These are phyloP conservation scores for Bidens hawaiensis DNA, from an alignment of 140 eudicot genomes.

Conservation along the genomic window DNA sequence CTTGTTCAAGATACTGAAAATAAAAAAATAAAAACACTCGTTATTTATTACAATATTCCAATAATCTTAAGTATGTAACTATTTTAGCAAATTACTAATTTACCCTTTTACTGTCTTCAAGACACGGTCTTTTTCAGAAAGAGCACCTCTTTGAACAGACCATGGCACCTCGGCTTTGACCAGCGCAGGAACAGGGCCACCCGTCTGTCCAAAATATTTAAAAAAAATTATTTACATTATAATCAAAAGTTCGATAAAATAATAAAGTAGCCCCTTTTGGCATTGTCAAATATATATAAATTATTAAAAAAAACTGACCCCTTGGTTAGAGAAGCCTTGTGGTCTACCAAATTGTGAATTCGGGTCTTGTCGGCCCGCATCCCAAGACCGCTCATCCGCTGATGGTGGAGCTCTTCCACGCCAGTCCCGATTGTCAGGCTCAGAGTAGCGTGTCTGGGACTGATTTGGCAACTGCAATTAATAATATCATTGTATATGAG, in stretches of 20 bases:
- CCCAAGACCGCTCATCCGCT: slow-evolving; percentile 84
- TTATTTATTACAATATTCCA: background rate
- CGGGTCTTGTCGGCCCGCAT: slow-evolving; percentile 54
- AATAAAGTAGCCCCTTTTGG: background rate
- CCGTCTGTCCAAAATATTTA: slow-evolving; percentile 36
- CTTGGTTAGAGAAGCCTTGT: slow-evolving; percentile 61
- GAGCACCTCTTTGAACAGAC: slow-evolving; percentile 78
- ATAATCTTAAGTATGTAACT: background rate
- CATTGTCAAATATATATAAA: background rate
- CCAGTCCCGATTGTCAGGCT: slow-evolving; percentile 95
- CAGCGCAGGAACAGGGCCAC: slow-evolving; percentile 59
- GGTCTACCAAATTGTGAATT: slow-evolving; percentile 50
- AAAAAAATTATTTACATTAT: background rate
- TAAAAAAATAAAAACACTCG: background rate
- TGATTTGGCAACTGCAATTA: slow-evolving; percentile 41
- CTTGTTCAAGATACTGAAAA: slow-evolving; percentile 75
- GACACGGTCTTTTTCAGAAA: slow-evolving; percentile 88
- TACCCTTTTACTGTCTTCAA: slow-evolving; percentile 97
- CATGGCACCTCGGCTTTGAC: slow-evolving; percentile 93
- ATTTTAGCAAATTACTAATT: background rate
- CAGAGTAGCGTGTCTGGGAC: slow-evolving; percentile 71
- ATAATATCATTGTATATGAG: background rate
- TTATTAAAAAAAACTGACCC: slow-evolving; percentile 37
- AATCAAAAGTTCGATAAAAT: background rate
- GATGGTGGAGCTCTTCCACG: slow-evolving; percentile 67